Base-by-base conservation (phyloP, 1,139 yeast species). In the Lodderomyces jiufengensis region DNA sequence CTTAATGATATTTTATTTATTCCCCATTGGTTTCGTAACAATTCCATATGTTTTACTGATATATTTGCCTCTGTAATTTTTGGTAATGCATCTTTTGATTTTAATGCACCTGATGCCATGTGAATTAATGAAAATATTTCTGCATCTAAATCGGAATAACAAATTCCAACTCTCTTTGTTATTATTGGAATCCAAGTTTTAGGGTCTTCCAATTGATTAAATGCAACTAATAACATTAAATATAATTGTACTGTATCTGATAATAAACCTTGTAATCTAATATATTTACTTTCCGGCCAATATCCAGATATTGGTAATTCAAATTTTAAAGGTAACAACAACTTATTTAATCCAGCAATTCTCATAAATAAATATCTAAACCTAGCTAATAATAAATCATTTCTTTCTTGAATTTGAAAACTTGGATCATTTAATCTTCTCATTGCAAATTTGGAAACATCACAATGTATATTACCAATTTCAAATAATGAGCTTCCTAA, bases 211-310 rank as follows among this genome's bases (percentile, higher is more conserved):
- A 64, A 45, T 16, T 52, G 52, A 37, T 63, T 53, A 30, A 64
- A 46, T 4, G 60, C 48, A 2, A 50, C 29, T 23, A 55, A 49
- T 8, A 63, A 41, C 29, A 56, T 41, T 29, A 49, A 54, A 38
- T 63, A 63, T 21, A 63, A 44, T 44, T 55, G 65, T 3, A 57
- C 44, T 3, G 62, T 47, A 38, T 63, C 66, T 15, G 55, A 51
- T 8, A 62, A 40, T n/a, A 51, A 45, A 4, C 39, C 39, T 33
- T 54, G 61, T 9, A 65, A 43, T 34, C 50, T 48, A 13, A 36
- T 36, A 39, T 64, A 64, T 30, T 55, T 60, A 11, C 46, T 44
- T 22, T 48, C 50, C 1, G 71, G 70, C 70, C 70, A 65, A n/a
- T 47, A 35, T 0, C 71, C 70, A 2, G 57, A 45, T 7, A 64